These are phyloP conservation scores for Cyamopsis tetragonoloba DNA, from an alignment of 306 rosid species.

Conservation along the genomic window DNA sequence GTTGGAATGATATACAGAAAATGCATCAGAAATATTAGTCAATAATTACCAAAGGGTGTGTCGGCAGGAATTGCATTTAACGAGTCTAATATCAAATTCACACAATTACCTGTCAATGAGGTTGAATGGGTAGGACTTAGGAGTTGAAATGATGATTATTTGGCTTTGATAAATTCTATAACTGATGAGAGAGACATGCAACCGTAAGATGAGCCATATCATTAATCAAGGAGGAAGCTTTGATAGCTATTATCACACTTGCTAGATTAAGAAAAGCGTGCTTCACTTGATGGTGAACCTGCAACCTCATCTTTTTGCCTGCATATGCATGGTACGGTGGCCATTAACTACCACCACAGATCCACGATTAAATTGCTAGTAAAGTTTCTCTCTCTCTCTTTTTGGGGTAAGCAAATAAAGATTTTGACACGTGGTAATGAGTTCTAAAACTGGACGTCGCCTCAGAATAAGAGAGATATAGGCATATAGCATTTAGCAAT, in stretches of 20 bases:
- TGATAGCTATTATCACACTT: conserved; percentile 8
- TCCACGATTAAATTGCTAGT: not conserved
- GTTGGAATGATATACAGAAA: not conserved
- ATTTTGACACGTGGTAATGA: not conserved
- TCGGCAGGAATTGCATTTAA: conserved; percentile 24
- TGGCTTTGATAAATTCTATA: not conserved
- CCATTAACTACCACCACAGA: not conserved
- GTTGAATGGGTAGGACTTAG: not conserved
- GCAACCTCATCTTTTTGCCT: conserved; percentile 4
- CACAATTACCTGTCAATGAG: not conserved
- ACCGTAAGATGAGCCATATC: not conserved
- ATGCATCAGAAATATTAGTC: not conserved
- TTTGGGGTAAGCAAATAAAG: not conserved
- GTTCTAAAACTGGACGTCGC: not conserved
- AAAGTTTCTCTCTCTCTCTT: not conserved
- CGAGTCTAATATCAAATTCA: not conserved
- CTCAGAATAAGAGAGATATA: not conserved
- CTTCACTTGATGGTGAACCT: not conserved
- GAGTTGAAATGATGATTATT: conserved; percentile 11
- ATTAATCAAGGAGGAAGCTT: not conserved
- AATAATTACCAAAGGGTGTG: not conserved
- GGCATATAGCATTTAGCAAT: not conserved
- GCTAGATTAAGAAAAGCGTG: not conserved
- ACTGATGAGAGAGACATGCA: conserved; percentile 28
- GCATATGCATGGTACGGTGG: not conserved